Evolutionary conservation across 73 alveolate genomes (phyloP), one percentile per base, ranked within the genome.

Genomic region (Tetrahymena borealis): DNA sequence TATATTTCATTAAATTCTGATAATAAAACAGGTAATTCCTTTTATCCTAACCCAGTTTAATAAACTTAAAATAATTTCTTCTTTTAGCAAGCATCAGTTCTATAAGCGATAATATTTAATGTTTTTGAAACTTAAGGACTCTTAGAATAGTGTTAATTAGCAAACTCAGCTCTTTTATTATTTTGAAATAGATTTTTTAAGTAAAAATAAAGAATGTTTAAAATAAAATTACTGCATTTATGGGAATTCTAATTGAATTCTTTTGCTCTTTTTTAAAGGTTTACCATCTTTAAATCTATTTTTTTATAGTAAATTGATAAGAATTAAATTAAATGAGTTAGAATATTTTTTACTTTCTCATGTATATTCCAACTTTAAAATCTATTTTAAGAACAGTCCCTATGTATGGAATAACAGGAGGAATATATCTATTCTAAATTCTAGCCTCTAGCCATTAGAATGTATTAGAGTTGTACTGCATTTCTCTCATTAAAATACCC

Each of bases 21-120:
- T 90, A 93, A 93, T 20, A 42, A 43, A 32, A 93, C 31, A 24
- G 95, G 95, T 11, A 85, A 33, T 38, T 85, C 39, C 32, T 92
- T 92, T 78, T 35, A 78, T 3, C 79, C 38, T 79, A 79, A 93
- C 18, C 15, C 24, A 60, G 90, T 78, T 32, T 85, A 79, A 13
- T 79, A 20, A 33, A 93, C 37, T 35, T 93, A 42, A 85, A 93
- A 93, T 10, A 39, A 39, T 38, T 20, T 38, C 36, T 28, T 38
- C 33, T 79, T 78, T 39, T 60, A 60, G 15, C 85, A 60, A 20
- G 28, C 28, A 93, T 85, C 36, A 38, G 78, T 39, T 93, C 35
- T 28, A 13, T 33, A 36, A n/a, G 91, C 43, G 32, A 93, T 85
- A n/a, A 41, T 93, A 32, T 79, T 41, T 20, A 85, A 39, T 13